A percentile compares a stretch with the other conserved stretches of the same genome.
These are phyloP conservation scores for Reutealis trisperma DNA, from an alignment of 345 rosid species.

Conservation along the genomic window DNA sequence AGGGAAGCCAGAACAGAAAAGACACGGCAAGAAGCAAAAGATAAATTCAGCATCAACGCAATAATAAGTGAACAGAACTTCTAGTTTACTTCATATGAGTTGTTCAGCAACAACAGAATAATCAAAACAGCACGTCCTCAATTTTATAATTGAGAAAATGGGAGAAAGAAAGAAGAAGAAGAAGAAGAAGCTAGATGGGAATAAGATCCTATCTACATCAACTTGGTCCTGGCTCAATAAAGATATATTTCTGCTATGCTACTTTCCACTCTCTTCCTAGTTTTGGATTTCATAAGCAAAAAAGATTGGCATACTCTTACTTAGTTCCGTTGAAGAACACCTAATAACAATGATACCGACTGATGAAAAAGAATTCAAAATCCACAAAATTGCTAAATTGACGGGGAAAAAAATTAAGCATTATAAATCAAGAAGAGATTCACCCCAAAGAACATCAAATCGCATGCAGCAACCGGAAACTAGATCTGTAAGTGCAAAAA, in stretches of 20 bases:
- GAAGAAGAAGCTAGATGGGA: not conserved
- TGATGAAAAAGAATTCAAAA: not conserved
- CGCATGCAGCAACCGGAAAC: not conserved
- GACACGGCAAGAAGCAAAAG: not conserved
- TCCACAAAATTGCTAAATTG: not conserved
- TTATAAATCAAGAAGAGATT: not conserved
- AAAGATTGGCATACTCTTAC: not conserved
- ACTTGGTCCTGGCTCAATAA: not conserved
- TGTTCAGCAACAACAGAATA: not conserved
- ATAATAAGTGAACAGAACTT: not conserved
- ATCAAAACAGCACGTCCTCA: not conserved
- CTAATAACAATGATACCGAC: not conserved
- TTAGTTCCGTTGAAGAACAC: not conserved
- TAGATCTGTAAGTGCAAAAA: not conserved
- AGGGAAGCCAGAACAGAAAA: not conserved
- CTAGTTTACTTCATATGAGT: not conserved
- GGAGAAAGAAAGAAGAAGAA: not conserved
- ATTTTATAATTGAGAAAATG: not conserved
- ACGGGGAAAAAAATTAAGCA: not conserved
- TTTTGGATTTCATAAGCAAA: not conserved
- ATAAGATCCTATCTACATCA: not conserved
- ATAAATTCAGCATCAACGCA: not conserved
- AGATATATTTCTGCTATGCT: not conserved
- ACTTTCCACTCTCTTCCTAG: not conserved
- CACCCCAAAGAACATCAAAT: not conserved